Evolutionary conservation across 768 basidiomycete species (phyloP).

Genomic region (Lactarius deliciosus): DNA sequence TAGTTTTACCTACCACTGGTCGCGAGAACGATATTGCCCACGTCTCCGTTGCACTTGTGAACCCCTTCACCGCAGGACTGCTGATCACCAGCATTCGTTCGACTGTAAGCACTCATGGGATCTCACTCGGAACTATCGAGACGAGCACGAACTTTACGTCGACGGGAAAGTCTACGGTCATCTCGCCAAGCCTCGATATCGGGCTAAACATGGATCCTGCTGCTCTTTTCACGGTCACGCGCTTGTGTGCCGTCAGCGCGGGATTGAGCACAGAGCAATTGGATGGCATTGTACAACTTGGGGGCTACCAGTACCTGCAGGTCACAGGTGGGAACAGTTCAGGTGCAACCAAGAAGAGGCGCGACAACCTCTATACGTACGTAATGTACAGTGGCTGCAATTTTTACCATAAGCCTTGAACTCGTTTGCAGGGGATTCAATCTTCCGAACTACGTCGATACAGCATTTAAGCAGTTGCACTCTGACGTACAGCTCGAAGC

Average conservation of each 20-base stretch:
- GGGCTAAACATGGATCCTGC: constrained; percentile 68
- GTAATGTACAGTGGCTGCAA: constrained; percentile 26
- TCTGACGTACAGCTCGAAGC: constrained; percentile 59
- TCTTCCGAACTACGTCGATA: constrained; percentile 58
- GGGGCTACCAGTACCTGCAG: constrained; percentile 60
- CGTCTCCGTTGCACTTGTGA: constrained; percentile 58
- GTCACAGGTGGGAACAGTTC: constrained; percentile 35
- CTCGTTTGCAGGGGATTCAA: constrained; percentile 51
- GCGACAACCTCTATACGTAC: constrained; percentile 56
- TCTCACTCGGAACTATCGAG: constrained; percentile 61
- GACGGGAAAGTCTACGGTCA: constrained; percentile 52
- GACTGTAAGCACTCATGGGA: constrained; percentile 59
- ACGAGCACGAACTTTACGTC: constrained; percentile 51
- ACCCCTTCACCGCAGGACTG: constrained; percentile 66
- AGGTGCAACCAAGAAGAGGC: constrained; percentile 35
- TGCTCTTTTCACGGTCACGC: constrained; percentile 67
- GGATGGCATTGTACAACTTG: constrained; percentile 63
- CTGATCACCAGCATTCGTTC: constrained; percentile 58
- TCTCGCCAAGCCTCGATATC: constrained; percentile 57
- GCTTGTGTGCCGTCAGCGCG: constrained; percentile 63
- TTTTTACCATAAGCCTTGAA: constrained; percentile 7
- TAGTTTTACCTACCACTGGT: constrained; percentile 66
- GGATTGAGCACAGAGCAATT: constrained; percentile 59
- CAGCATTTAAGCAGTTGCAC: constrained; percentile 62
- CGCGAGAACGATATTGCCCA: constrained; percentile 60